phyloP scores from a whole-genome alignment of 768 basidiomycete genomes.

The Lanmaoa rubissima region DNA sequence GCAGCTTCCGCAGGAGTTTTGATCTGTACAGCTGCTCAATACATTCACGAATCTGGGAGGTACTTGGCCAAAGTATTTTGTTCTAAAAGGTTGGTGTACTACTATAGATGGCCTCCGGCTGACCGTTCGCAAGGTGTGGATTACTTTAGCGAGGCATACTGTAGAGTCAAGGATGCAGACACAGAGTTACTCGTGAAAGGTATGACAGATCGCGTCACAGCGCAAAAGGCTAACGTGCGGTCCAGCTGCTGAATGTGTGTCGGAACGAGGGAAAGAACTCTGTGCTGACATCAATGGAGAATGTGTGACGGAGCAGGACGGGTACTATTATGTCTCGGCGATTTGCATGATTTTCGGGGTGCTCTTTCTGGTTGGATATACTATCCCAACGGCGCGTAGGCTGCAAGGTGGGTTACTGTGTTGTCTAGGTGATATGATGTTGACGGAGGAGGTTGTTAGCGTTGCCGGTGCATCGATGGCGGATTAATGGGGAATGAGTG shows the following conservation, averaged over 20 bases:
- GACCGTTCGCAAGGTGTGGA: slow-evolving; percentile 65
- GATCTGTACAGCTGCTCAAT: slow-evolving; percentile 69
- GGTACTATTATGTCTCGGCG: slow-evolving; percentile 83
- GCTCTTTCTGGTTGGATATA: slow-evolving; percentile 67
- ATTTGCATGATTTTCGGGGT: slow-evolving; percentile 82
- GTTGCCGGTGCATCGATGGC: slow-evolving; percentile 70
- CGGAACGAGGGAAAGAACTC: slow-evolving; percentile 80
- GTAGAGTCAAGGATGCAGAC: slow-evolving; percentile 63
- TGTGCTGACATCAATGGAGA: slow-evolving; percentile 75
- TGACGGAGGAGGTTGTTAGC: slow-evolving; percentile 38
- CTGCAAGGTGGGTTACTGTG: slow-evolving; percentile 68
- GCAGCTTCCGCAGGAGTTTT: slow-evolving; percentile 5
- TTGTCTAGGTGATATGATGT: neutral
- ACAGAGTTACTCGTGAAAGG: slow-evolving; percentile 54
- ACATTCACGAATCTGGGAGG: slow-evolving; percentile 97
- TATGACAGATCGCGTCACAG: slow-evolving; percentile 24
- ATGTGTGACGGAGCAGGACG: slow-evolving; percentile 85
- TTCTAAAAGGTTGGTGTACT: slow-evolving; percentile 69
- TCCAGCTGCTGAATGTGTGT: slow-evolving; percentile 83
- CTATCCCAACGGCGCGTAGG: slow-evolving; percentile 79
- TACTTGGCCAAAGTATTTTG: slow-evolving; percentile 96
- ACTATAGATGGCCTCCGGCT: slow-evolving; percentile 2
- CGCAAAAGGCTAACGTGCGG: slow-evolving; percentile 9
- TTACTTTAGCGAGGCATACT: slow-evolving; percentile 80
- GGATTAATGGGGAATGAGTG: slow-evolving; percentile 44